Conservation (phyloP, 179 eudicot genomes). For the Spergularia azorica region DNA sequence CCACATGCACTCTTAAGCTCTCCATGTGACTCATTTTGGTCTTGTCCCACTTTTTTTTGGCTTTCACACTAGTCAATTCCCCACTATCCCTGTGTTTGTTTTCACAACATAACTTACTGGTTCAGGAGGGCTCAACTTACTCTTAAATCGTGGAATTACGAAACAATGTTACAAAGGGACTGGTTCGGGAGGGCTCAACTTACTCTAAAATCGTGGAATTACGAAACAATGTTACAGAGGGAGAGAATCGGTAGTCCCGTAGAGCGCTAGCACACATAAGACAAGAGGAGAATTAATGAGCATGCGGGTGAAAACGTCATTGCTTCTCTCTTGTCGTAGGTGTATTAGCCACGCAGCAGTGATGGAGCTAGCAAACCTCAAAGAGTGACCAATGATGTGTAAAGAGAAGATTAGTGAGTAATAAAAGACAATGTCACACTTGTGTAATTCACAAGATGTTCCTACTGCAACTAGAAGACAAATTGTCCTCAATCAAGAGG, state of each 20-base stretch:
- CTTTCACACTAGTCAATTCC: constrained; percentile 8
- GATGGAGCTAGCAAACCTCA: no score
- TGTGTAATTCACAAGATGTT: constrained; percentile 20
- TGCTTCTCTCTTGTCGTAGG: no score
- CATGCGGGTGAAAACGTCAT: no score
- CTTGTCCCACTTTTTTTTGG: constrained; percentile 3
- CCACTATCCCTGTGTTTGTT: not conserved
- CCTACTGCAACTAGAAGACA: constrained; percentile 29
- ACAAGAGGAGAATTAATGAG: no score
- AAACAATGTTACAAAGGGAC: no score
- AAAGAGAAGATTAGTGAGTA: not conserved
- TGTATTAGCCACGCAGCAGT: no score
- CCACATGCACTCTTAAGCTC: constrained; percentile 40
- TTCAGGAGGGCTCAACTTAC: not conserved
- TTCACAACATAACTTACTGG: not conserved
- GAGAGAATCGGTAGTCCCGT: no score
- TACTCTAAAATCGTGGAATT: no score
- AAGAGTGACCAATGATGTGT: not conserved
- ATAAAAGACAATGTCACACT: constrained; percentile 29
- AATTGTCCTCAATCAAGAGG: constrained; percentile 28
- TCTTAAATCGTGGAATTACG: no score
- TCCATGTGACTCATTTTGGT: constrained; percentile 47
- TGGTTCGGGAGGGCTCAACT: no score
- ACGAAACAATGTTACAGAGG: no score
- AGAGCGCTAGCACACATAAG: no score